Evolutionary conservation across 108 stramenopile genomes (phyloP), one percentile per base, ranked within the genome.

Genomic region (Chaetoceros muelleri): DNA sequence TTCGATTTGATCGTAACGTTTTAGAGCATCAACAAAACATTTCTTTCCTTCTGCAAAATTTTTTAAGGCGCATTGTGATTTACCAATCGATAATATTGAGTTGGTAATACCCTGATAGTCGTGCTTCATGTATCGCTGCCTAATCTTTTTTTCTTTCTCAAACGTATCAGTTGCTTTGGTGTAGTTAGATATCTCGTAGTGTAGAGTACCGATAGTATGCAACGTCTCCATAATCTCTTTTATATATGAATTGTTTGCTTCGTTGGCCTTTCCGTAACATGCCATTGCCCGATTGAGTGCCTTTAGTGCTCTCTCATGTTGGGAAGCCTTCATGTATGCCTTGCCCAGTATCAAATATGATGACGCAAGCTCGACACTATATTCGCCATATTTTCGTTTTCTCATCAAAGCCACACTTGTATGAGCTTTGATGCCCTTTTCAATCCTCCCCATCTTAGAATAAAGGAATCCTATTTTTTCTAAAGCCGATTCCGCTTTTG

Each of bases 351-450:
- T 40, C 34, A 40, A 40, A 13, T 40, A 40, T 13, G 34, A 40
- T 40, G 34, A 5, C 5, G 34, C 34, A 40, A 40, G 34, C 34
- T 40, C 34, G 5, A 40, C 34, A 40, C 34, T 40, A 10, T 40
- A 13, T 5, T 40, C 34, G 5, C 34, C 34, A 40, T 40, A 40
- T 13, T 13, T 40, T 10, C 13, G 5, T 13, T 40, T 40, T 40
- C 34, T 40, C 13, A 13, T 40, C 5, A 40, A 13, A 10, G 34
- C 34, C 16, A 81, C 80, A 28, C 76, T 73, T 20, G 75, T 62
- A 45, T 70, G 74, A 3, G 80, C 76, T 52, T 72, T 75, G 29
- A 76, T 63, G 24, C 76, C 76, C 48, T 74, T 72, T 48, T 82
- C 67, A 31, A 52, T 66, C 25, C 74, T 61, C 0, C 74, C 74